Conservation (phyloP, 2,329 filamentous ascomycete species). For the Beauveria varroae region DNA sequence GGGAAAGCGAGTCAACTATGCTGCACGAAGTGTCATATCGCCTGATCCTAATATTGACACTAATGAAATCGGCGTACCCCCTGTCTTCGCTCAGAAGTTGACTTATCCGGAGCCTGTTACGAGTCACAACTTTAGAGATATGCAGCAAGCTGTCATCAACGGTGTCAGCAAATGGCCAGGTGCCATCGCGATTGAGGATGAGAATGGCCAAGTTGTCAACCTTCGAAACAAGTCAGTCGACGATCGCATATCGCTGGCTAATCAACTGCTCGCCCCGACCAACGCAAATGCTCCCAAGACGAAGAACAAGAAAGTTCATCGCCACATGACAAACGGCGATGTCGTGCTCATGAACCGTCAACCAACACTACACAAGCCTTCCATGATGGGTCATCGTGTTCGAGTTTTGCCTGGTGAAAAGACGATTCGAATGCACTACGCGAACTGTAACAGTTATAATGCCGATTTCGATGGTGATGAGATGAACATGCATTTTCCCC, state of each 20-base stretch:
- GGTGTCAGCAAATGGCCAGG: slow-evolving; percentile 91
- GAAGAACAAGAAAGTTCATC: slow-evolving; percentile 91
- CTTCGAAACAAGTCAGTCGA: slow-evolving; percentile 81
- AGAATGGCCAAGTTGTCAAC: slow-evolving; percentile 85
- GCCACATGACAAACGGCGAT: slow-evolving; percentile 92
- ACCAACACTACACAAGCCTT: slow-evolving; percentile 94
- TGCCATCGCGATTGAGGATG: slow-evolving; percentile 89
- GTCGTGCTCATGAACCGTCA: slow-evolving; percentile 98
- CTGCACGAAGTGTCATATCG: slow-evolving; percentile 93
- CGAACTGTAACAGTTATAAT: slow-evolving; percentile 99
- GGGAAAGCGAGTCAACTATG: slow-evolving; percentile 99
- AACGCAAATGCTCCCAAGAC: slow-evolving; percentile 65
- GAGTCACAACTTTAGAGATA: slow-evolving; percentile 90
- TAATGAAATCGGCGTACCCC: slow-evolving; percentile 95
- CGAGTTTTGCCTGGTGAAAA: slow-evolving; percentile 89
- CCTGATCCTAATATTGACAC: slow-evolving; percentile 98
- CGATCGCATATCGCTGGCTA: slow-evolving; percentile 82
- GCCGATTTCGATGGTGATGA: slow-evolving; percentile 99
- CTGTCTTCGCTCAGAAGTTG: slow-evolving; percentile 93
- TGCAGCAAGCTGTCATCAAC: slow-evolving; percentile 95
- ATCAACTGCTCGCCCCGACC: slow-evolving; percentile 83
- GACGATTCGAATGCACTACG: slow-evolving; percentile 98
- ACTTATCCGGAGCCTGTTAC: slow-evolving; percentile 97
- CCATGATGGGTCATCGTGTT: slow-evolving; percentile 96
- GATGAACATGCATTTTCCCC: slow-evolving; percentile 99